Base-by-base conservation (phyloP, 2,329 filamentous ascomycete species). In the Clarireedia monteithiana region DNA sequence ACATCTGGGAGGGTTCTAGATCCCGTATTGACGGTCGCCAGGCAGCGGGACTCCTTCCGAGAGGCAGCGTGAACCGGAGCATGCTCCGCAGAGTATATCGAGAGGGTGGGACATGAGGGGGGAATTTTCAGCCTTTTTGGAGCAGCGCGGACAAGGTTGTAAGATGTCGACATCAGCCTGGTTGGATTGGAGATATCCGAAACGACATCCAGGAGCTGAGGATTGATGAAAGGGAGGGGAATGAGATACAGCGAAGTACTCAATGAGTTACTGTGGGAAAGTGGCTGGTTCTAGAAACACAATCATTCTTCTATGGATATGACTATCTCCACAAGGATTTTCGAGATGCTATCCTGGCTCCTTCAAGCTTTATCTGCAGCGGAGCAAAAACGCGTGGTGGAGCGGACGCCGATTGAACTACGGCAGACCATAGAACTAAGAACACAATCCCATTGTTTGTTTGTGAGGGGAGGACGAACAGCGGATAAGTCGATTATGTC, bases 1-100 rank as follows among this genome's bases (percentile, higher is more conserved):
- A 73, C 65, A 45, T 73, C 72, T 4, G 72, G 66, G 39, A 72
- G 45, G 27, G 46, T 38, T 56, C 55, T 63, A 5, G 57, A 53
- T n/a, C 55, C 63, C 46, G 57, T 50, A 23, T 64, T 60, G 38
- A 66, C 60, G 36, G 63, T 67, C 46, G 66, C 62, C 5, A 67
- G 47, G 54, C 39, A 57, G 58, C 63, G 63, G 34, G 60, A 53
- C 24, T 48, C 38, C 3, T 39, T 55, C 40, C 53, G 39, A 36
- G 34, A 17, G 34, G 23, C 39, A 10, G 14, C 10, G 34, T 12
- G 12, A 12, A 34, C 5, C 10, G 9, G 10, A 34, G 30, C 10
- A 34, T 34, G 38, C 17, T 34, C 23, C 44, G 10, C 44, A 30
- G 40, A 17, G 10, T n/a, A 50, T 55, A 34, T 50, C 34, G 34